Evolutionary conservation across 164 flowering plant species (phyloP).

Genomic region (Kalanchoe fedtschenkoi): DNA sequence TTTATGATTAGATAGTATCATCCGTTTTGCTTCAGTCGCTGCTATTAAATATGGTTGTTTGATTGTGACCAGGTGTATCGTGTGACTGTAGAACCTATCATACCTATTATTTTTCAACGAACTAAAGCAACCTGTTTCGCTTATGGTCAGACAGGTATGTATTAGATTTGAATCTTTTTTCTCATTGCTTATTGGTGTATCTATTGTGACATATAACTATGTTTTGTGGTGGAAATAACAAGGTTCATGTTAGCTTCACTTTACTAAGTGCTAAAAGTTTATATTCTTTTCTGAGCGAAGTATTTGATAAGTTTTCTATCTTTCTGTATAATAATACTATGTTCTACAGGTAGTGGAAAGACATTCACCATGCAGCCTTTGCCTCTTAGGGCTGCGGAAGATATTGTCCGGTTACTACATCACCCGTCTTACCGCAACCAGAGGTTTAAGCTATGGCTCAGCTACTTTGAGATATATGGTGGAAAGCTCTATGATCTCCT

Average conservation of each 20-base stretch:
- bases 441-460: constrained; percentile 86
- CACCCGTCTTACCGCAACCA: constrained; percentile 85
- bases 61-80: constrained; percentile 61
- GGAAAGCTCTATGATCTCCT: constrained; percentile 98
- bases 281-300: too few relatives aligned
- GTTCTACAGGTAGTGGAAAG: constrained; percentile 88
- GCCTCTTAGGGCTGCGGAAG: constrained; percentile 86
- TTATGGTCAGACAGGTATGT: constrained; percentile 95
- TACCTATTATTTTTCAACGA: constrained; percentile 86
- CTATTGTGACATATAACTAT: too few relatives aligned
- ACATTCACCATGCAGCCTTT: constrained; percentile 97
- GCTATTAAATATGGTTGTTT: background rate
- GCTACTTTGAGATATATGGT: constrained; percentile 97
- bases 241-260: too few relatives aligned
- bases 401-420: constrained; percentile 75
- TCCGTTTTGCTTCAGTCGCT: background rate
- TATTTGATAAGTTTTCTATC: too few relatives aligned
- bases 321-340: too few relatives aligned
- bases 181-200: background rate
- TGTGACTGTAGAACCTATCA: constrained; percentile 85
- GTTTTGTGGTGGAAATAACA: background rate
- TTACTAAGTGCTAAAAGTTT: too few relatives aligned
- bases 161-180: background rate
- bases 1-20: background rate
- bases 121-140: constrained; percentile 99